A percentile compares a stretch with the other conserved stretches of the same genome.
Evolutionary conservation across 2,329 filamentous ascomycete species (phyloP).

Genomic region (Fusarium pininemorale): DNA sequence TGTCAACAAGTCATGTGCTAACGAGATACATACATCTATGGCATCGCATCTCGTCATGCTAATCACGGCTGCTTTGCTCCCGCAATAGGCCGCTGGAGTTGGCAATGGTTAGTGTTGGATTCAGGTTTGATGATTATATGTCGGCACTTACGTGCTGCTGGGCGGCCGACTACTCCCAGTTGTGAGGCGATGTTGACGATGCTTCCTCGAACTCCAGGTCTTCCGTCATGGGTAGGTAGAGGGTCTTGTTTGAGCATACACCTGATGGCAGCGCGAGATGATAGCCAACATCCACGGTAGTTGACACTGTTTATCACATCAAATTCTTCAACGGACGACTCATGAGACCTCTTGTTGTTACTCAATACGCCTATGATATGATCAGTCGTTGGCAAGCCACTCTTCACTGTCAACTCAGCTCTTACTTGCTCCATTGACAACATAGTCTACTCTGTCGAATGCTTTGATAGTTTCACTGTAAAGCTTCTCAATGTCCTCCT

Average conservation of each 20-base stretch:
- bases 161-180: conserved; percentile 59
- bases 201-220: conserved; percentile 47
- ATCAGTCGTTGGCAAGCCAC: background rate
- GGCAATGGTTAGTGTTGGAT: rapidly evolving
- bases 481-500: background rate
- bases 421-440: conserved; percentile 15
- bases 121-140: rapidly evolving
- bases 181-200: conserved; percentile 64
- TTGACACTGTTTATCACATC: conserved; percentile 65
- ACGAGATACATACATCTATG: background rate
- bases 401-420: background rate
- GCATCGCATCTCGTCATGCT: conserved; percentile 64
- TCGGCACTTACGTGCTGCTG: conserved; percentile 46
- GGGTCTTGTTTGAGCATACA: conserved; percentile 58
- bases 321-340: conserved; percentile 47
- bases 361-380: background rate
- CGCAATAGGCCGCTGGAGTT: conserved; percentile 61
- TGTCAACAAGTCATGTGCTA: rapidly evolving
- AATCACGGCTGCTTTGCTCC: conserved; percentile 67
- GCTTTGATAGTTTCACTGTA: background rate
- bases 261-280: conserved; percentile 53
- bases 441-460: conserved; percentile 7
- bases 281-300: conserved; percentile 61
- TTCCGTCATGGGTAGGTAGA: conserved; percentile 47
- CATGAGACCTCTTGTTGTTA: conserved; percentile 13